These are phyloP conservation scores for Cladophialophora carrionii DNA, from an alignment of 2,329 filamentous ascomycete genomes.

Conservation along the genomic window DNA sequence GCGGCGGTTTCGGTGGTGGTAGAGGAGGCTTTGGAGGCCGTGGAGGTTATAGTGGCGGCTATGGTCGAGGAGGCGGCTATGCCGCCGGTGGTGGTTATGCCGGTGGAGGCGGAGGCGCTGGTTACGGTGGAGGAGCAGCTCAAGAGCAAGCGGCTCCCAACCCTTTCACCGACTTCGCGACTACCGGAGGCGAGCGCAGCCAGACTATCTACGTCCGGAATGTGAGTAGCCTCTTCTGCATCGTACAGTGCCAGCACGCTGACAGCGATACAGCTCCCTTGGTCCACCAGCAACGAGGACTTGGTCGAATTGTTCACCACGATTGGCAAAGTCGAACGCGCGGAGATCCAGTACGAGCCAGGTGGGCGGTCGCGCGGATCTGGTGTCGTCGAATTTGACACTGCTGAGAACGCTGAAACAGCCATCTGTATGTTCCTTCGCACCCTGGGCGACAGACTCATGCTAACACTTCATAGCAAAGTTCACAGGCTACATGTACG, in stretches of 20 bases:
- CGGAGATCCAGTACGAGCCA: conserved; percentile 98
- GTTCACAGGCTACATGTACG: conserved; percentile 97
- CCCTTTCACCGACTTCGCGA: conserved; percentile 91
- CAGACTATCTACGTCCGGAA: conserved; percentile 95
- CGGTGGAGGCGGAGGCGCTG: conserved; percentile 28
- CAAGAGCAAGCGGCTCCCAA: conserved; percentile 64
- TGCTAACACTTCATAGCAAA: conserved; percentile 61
- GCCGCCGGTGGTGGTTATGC: conserved; percentile 34
- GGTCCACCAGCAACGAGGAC: conserved; percentile 99
- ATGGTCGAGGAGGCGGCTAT: conserved; percentile 43
- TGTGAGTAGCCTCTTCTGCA: conserved; percentile 62
- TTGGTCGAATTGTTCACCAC: conserved; percentile 95
- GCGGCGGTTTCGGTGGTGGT: conserved; percentile 52
- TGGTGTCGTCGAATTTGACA: conserved; percentile 94
- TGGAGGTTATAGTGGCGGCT: conserved; percentile 30
- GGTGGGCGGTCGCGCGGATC: conserved; percentile 93
- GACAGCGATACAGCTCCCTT: conserved; percentile 70
- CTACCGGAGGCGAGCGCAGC: conserved; percentile 79
- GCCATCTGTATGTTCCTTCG: conserved; percentile 65
- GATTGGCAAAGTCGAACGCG: conserved; percentile 95
- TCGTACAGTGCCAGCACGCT: conserved; percentile 30
- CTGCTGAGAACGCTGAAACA: conserved; percentile 80
- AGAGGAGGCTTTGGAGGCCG: conserved; percentile 49
- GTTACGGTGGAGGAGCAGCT: conserved; percentile 43
- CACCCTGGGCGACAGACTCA: neutral